Base-by-base conservation (phyloP, 257 asterid species). In the Handroanthus guayacan region DNA sequence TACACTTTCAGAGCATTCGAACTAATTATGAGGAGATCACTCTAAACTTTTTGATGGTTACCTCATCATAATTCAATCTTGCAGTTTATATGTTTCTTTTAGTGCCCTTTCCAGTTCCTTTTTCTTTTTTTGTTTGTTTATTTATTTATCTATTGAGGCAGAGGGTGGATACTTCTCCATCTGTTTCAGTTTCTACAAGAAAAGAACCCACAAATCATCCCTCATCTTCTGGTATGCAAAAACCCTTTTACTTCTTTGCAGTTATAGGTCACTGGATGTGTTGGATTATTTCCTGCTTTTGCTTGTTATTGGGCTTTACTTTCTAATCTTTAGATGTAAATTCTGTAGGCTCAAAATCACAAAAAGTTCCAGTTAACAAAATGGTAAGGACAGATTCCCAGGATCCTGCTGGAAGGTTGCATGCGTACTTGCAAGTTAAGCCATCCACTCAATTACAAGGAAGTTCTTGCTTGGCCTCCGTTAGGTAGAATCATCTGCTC, bases 371-470 rank as follows among this genome's bases (percentile, higher is more conserved):
- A 14, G 96, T 88, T 84, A 81, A 86, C 78, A 95, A 95, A 86
- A 91, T 92, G 97, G 98, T 95, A 62, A 82, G 99, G 9, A 90
- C 93, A 69, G 99, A 95, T 85, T 86, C 96, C 43, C 90, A 83
- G 85, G 96, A 95, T 89, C 99, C 99, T 83, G 96, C 97, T 17
- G 99, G 99, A 85, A 87, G 99, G 87, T 82, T 95, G 89, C 97
- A 95, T 78, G 93, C 97, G 11, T 92, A 92, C 89, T 64, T 95
- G 86, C 96, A 86, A 75, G 83, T 78, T 64, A 86, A 82, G 71
- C 92, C 91, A 17, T 80, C 88, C 74, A 79, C 71, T 86, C 86
- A 85, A 71, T 75, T 67, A 66, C 88, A 91, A 79, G 88, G 88
- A 81, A 81, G 78, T 84, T 75, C 91, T 76, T 75, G 87, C 88